Evolutionary conservation across 192 early-diverging fungal species (phyloP), one percentile per base, ranked within the genome.

Genomic region (Backusella sp.): DNA sequence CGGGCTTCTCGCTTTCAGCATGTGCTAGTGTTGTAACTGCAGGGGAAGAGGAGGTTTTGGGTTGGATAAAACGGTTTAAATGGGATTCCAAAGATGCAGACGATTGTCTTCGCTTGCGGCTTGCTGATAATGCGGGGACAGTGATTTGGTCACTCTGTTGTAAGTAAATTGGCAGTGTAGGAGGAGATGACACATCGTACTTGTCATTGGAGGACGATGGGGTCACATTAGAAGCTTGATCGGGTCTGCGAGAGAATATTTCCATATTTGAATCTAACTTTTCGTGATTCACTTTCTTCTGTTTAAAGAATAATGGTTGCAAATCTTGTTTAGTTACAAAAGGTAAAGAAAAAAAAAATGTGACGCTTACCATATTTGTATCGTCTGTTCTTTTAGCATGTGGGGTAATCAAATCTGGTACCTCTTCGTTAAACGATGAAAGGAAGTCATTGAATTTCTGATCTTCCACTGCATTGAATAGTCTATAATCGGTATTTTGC

Each of bases 141-240:
- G 70, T 71, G 26, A 71, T 39, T 44, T 30, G 70, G 14, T 71
- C 70, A 28, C 70, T 49, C 41, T 71, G 70, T 71, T 71, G 70
- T 7, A 71, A 44, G 7, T 49, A 71, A 49, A 71, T 71, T 26
- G 70, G 70, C 15, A 21, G 56, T 62, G 56, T 62, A 62, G 23
- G 56, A 28, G 56, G 28, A 62, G 56, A 62, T 62, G 56, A 62
- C 56, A 14, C 23, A 62, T 62, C 21, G 23, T 14, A 62, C 56
- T 62, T 62, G 56, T 62, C 56, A 62, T 62, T 62, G 56, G 56
- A 62, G 56, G 56, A 62, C 26, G 26, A 23, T 62, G 56, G 21
- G 56, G 56, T 62, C 56, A 62, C 56, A 62, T 62, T 62, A 23
- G 23, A 62, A 12, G 23, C 56, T 62, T 62, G 56, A 62, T 62